Percentiles rank a stretch among this genome's conserved stretches.
phyloP scores from a whole-genome alignment of 306 rosid species.

The Glycyrrhiza uralensis region DNA sequence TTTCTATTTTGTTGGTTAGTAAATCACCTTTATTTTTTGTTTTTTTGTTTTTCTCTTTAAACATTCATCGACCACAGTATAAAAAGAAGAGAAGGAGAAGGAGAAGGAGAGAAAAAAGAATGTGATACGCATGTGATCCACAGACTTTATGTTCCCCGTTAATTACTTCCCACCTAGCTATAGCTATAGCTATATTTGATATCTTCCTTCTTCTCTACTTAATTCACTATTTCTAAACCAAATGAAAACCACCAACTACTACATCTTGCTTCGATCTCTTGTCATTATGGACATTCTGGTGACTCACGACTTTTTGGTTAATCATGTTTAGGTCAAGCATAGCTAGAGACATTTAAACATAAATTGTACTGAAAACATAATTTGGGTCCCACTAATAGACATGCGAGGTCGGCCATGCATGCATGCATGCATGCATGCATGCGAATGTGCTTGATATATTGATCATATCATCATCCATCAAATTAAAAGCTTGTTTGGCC shows the following conservation, averaged over 20 bases:
- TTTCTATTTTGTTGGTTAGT: slow-evolving; percentile 32
- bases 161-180: slow-evolving; percentile 17
- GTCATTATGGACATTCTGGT: slow-evolving; percentile 60
- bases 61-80: slow-evolving; percentile 72
- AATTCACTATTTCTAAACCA: slow-evolving; percentile 33
- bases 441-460: slow-evolving; percentile 30
- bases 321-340: slow-evolving; percentile 67
- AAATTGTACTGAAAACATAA: slow-evolving; percentile 41
- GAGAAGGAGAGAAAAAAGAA: slow-evolving; percentile 64
- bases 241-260: slow-evolving; percentile 32
- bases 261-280: slow-evolving; percentile 15
- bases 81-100: slow-evolving; percentile 77
- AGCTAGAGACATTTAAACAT: slow-evolving; percentile 30
- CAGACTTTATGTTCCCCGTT: slow-evolving; percentile 93
- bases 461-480: slow-evolving; percentile 63
- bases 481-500: slow-evolving; percentile 59
- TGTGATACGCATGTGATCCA: slow-evolving; percentile 98
- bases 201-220: too few species aligned
- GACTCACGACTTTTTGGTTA: slow-evolving; percentile 37
- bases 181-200: too few species aligned
- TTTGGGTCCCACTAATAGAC: slow-evolving; percentile 54
- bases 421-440: slow-evolving; percentile 15
- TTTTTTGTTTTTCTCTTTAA: slow-evolving; percentile 53
- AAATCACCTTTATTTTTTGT: slow-evolving; percentile 33
- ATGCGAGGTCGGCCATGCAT: slow-evolving; percentile 74